Conservation (phyloP, 75 land plant genomes). For the Azolla pinnata region DNA sequence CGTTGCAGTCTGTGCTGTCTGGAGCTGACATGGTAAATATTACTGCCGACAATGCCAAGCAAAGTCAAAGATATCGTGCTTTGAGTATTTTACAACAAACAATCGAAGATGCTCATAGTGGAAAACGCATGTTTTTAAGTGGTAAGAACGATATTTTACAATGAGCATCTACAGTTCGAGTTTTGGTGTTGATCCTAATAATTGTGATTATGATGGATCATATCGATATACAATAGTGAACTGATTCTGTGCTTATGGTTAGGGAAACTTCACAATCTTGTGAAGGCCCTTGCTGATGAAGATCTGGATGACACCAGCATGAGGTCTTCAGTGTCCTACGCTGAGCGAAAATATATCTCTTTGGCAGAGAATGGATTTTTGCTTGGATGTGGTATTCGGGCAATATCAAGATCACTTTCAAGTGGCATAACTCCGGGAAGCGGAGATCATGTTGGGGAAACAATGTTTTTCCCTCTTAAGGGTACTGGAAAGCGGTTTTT, state of each 20-base stretch:
- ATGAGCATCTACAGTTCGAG: neutral
- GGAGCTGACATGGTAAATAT: slow-evolving; percentile 37
- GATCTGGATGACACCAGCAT: slow-evolving; percentile 34
- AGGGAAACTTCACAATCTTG: slow-evolving; percentile 98
- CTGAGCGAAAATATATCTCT: slow-evolving; percentile 25
- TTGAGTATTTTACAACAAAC: slow-evolving; percentile 80
- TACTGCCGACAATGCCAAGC: slow-evolving; percentile 40
- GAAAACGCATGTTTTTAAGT: slow-evolving; percentile 93
- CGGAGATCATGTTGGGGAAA: slow-evolving; percentile 28
- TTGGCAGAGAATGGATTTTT: slow-evolving; percentile 45
- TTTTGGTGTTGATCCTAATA: neutral
- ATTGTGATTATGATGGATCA: no score
- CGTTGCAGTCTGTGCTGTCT: slow-evolving; percentile 47
- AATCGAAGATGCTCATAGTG: slow-evolving; percentile 92
- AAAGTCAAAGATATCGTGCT: slow-evolving; percentile 78
- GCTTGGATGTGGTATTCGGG: slow-evolving; percentile 67
- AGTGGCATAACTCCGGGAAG: slow-evolving; percentile 10
- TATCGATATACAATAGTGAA: no score
- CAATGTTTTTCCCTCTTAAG: slow-evolving; percentile 39
- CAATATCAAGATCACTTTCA: slow-evolving; percentile 20
- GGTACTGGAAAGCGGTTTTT: slow-evolving; percentile 56
- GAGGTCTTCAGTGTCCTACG: slow-evolving; percentile 21
- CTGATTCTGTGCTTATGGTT: neutral
- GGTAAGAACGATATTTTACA: slow-evolving; percentile 32
- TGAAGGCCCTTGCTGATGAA: slow-evolving; percentile 88